Percentiles rank a stretch among this genome's conserved stretches.
Conservation (phyloP, 1,284 basidiomycete species). For the Heterobasidion irregulare region DNA sequence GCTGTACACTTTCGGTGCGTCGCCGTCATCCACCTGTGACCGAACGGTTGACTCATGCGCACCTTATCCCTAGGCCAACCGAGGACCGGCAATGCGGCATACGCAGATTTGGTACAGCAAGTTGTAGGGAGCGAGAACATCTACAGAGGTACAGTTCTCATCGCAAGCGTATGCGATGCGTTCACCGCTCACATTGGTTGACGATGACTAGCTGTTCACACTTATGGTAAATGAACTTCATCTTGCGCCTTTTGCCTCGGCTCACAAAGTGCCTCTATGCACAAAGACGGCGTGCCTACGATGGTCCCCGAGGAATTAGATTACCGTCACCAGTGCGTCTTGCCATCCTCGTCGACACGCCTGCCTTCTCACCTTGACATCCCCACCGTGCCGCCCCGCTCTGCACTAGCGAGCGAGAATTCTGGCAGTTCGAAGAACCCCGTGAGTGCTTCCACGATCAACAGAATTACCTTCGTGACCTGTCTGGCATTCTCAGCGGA, state of each 20-base stretch:
- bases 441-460: constrained; percentile 2
- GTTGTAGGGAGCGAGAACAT: constrained; percentile 4
- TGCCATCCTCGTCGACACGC: neutral
- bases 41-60: neutral
- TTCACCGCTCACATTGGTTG: neutral
- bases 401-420: constrained; percentile 8
- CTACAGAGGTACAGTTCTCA: neutral
- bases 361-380: neutral
- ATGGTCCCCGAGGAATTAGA: constrained; percentile 20
- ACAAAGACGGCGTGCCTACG: constrained; percentile 20
- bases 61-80: constrained; percentile 9
- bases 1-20: constrained; percentile 12
- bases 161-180: no score
- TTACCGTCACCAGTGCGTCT: constrained; percentile 29
- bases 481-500: constrained; percentile 1
- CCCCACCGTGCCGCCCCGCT: neutral
- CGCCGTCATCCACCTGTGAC: neutral
- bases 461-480: neutral
- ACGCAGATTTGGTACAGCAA: constrained; percentile 9
- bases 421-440: constrained; percentile 14
- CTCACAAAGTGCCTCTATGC: neutral
- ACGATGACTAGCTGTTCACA: constrained; percentile 10
- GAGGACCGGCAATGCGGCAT: constrained; percentile 10
- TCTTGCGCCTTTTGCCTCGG: no score
- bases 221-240: constrained; percentile 7